Base-by-base conservation (phyloP, 345 rosid genomes). In the Populus pruinosa region DNA sequence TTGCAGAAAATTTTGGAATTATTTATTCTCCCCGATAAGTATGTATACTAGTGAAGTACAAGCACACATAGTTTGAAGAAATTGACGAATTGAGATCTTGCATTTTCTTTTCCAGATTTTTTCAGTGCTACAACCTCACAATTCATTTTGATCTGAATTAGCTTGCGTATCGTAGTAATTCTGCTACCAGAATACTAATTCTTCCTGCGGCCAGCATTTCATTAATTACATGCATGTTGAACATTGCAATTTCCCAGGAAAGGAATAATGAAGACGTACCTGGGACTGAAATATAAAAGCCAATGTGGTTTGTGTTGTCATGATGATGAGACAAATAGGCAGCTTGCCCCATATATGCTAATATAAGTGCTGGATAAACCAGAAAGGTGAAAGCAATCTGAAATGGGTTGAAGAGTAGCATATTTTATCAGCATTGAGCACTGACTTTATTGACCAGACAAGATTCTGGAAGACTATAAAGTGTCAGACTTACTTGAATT, bases 301-400 rank as follows among this genome's bases (percentile, higher is more conserved):
- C 91, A 83, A 92, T 94, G 6, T 86, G 86, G 71, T 89, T 82
- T 69, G 75, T 84, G 74, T 87, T 81, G 68, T 85, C 77, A 74
- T 96, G 99, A 89, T 96, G 98, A 81, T 83, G 87, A 8, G 99
- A 96, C 74, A 94, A 86, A 87, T 89, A 96, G 71, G 99, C 98
- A 67, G 99, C 98, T 89, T 96, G 99, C 63, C 99, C 99, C 98
- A 92, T 96, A 77, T 96, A 96, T 70, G 96, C 98, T 88, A 94
- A 84, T 85, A 88, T 96, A 74, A 96, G 98, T 59, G 99, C 99
- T 39, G 97, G 98, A 89, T 94, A 96, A 71, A 96, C 98, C 79
- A 92, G 85, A 87, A 91, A 91, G 70, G 98, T 92, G 88, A 96
- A 96, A 41, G 98, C 98, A 86, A 92, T 91, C 98, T 93, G 89